Evolutionary conservation across 1,139 yeast genomes (phyloP).

Genomic region (Taphrina populina): DNA sequence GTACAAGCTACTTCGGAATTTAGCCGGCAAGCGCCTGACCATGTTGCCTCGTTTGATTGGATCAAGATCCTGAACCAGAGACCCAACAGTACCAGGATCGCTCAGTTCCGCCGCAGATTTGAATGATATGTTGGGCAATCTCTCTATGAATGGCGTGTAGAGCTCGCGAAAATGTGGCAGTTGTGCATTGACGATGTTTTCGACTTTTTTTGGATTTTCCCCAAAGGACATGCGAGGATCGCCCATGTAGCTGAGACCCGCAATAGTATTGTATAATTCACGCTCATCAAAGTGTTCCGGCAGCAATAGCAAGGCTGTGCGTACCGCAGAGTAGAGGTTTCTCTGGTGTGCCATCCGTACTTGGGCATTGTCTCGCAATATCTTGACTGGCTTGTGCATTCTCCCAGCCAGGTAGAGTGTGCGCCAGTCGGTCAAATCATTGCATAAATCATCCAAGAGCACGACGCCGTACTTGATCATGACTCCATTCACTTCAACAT

Average conservation of each 20-base stretch:
- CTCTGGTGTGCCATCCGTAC: conserved; percentile 68
- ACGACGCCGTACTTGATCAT: conserved; percentile 82
- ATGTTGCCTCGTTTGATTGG: conserved; percentile 46
- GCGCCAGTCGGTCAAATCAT: conserved; percentile 78
- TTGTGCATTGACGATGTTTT: conserved; percentile 80
- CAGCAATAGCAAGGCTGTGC: conserved; percentile 65
- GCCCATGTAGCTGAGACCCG: conserved; percentile 75
- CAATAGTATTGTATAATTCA: conserved; percentile 70
- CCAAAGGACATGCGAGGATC: conserved; percentile 89
- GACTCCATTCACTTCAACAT: conserved; percentile 61
- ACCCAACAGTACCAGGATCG: conserved; percentile 40
- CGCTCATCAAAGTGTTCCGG: conserved; percentile 58
- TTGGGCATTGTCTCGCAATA: conserved; percentile 61
- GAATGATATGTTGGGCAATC: conserved; percentile 45
- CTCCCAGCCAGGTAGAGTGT: conserved; percentile 88
- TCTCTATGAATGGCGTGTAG: conserved; percentile 66
- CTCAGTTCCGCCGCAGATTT: conserved; percentile 14
- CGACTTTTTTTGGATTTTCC: conserved; percentile 85
- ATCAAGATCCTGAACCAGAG: conserved; percentile 46
- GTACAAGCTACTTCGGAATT: conserved; percentile 54
- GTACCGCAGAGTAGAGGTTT: conserved; percentile 74
- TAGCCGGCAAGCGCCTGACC: conserved; percentile 53
- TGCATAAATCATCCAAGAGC: conserved; percentile 57
- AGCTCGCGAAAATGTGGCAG: conserved; percentile 63
- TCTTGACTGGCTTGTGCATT: conserved; percentile 84